Evolutionary conservation across 1,284 basidiomycete species (phyloP).

Genomic region (Vanrija pseudolonga): DNA sequence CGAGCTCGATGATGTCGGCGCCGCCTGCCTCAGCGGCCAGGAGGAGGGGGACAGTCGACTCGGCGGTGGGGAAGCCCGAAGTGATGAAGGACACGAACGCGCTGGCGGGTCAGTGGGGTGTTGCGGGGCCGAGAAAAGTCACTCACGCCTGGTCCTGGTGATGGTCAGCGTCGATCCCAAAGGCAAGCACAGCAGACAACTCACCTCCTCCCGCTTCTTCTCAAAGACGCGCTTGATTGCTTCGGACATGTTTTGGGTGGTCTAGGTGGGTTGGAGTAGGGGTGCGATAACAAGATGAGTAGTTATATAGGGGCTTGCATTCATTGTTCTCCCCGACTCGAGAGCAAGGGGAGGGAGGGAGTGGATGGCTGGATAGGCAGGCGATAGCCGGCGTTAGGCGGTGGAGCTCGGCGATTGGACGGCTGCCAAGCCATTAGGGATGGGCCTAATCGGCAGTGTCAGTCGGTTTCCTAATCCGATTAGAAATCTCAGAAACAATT

Average conservation of each 20-base stretch:
- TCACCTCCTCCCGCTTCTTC: constrained; percentile 64
- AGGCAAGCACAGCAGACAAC: constrained; percentile 7
- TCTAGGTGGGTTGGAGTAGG: too few relatives aligned
- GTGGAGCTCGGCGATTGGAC: too few relatives aligned
- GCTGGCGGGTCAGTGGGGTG: constrained; percentile 44
- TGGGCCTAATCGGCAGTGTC: too few relatives aligned
- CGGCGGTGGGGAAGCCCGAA: constrained; percentile 74
- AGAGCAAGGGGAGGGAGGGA: too few relatives aligned
- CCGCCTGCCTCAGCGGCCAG: constrained; percentile 90
- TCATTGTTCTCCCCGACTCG: too few relatives aligned
- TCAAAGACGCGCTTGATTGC: constrained; percentile 70
- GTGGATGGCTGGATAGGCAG: too few relatives aligned
- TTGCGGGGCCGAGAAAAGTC: constrained; percentile 18
- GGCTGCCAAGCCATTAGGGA: too few relatives aligned
- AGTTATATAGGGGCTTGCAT: too few relatives aligned
- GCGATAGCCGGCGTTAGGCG: too few relatives aligned
- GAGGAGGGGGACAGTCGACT: constrained; percentile 81
- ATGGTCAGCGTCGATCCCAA: not conserved
- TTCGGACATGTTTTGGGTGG: constrained; percentile 58
- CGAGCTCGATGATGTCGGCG: constrained; percentile 92
- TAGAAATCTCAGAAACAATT: too few relatives aligned
- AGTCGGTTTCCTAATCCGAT: too few relatives aligned
- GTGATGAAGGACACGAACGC: constrained; percentile 87
- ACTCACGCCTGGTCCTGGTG: constrained; percentile 41
- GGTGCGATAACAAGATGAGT: too few relatives aligned